Evolutionary conservation across 2,329 filamentous ascomycete genomes (phyloP).

Genomic region (Pseudogymnoascus sp.): DNA sequence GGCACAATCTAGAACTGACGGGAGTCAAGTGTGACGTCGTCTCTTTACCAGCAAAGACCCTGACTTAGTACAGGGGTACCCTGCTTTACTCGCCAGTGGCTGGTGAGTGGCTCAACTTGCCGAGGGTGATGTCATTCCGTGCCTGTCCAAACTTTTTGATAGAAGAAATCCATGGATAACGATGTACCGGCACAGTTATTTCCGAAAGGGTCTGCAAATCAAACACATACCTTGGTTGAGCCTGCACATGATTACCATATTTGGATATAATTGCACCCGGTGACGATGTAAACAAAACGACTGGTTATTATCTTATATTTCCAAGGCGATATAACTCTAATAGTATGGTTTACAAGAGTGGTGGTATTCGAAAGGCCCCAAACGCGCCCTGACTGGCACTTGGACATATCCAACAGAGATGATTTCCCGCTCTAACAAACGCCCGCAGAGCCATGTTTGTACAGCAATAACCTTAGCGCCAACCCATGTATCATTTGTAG

Average conservation of each 20-base stretch:
- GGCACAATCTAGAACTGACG: neutral
- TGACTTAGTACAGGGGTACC: neutral
- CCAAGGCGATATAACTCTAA: constrained; percentile 2
- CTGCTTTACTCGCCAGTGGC: neutral
- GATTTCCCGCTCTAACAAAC: constrained; percentile 3
- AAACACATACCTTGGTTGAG: neutral
- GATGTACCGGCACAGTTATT: neutral
- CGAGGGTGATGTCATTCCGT: neutral
- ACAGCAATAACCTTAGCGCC: constrained; percentile 3
- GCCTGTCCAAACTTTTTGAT: neutral
- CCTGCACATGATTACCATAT: neutral
- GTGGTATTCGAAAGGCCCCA: constrained; percentile 1
- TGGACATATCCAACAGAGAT: neutral
- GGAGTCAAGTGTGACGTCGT: neutral
- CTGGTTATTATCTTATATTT: neutral
- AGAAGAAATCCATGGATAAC: neutral
- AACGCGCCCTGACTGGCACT: neutral
- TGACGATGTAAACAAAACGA: neutral
- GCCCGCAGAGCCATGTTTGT: neutral
- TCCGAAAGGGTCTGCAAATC: neutral
- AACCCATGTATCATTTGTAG: neutral
- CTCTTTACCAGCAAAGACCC: neutral
- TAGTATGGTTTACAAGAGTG: constrained; percentile 3
- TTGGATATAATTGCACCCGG: neutral
- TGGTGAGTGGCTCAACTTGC: neutral